Evolutionary conservation across 192 early-diverging fungal genomes (phyloP), one percentile per base, ranked within the genome.

Genomic region (Coemansia sp.): DNA sequence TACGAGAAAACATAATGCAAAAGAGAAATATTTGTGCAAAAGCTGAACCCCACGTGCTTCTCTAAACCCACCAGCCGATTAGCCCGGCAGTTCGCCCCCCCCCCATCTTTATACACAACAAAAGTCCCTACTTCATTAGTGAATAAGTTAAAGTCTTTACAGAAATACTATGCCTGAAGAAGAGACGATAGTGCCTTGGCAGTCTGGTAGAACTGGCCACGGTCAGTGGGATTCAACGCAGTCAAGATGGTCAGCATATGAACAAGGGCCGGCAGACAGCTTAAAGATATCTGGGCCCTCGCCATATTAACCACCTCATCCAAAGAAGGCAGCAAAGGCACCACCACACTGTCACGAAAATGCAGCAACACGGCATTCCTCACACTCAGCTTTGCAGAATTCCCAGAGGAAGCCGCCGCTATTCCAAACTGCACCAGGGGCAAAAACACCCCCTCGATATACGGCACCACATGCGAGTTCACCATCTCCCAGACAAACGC

Each of bases 371-470:
- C 59, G 13, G 56, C 59, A n/a, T 31, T 44, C 4, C 72, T 54
- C 21, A 76, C 61, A n/a, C 46, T 30, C 46, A 26, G 13, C 10
- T n/a, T 28, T 6, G 23, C 23, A 2, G 44, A 10, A 28, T 28
- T 19, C 3, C 26, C 30, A 5, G 23, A 13, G 21, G 41, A 16
- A n/a, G 8, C 3, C 3, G 52, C 5, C 4, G 57, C 57, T 11
- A 47, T 19, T 3, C 42, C 26, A 42, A 65, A 77, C 47, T 63
- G 55, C 38, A 50, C 70, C 11, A 92, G 54, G 9, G 92, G 92
- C 3, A 92, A 73, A 63, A 94, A 92, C 16, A 91, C 90, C 3
- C 85, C 92, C 58, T 94, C 88, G 51, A 94, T 74, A 51, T 88
- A 91, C 54, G 92, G 92, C 28, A 94, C 63, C 10, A 90, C 89